Evolutionary conservation across 2,329 filamentous ascomycete species (phyloP).

Genomic region (Fusarium mangiferae): DNA sequence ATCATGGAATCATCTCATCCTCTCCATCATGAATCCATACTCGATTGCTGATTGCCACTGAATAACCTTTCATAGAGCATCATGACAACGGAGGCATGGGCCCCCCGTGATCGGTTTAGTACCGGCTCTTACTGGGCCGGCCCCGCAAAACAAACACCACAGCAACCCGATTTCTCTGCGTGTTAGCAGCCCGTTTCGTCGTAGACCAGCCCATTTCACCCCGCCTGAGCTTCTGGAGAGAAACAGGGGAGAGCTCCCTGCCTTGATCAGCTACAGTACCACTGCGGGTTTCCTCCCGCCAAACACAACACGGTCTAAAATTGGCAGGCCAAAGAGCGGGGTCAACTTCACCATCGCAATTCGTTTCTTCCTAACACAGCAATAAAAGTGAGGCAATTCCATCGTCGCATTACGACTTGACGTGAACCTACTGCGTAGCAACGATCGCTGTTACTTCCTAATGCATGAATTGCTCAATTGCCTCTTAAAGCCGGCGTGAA

Average conservation of each 20-base stretch:
- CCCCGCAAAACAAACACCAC: slow-evolving; percentile 26
- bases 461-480: not conserved
- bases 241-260: not conserved
- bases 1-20: not conserved
- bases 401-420: not conserved
- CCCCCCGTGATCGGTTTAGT: slow-evolving; percentile 25
- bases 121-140: not conserved
- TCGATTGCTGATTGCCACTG: not conserved
- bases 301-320: not conserved
- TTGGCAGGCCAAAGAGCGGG: slow-evolving; percentile 25
- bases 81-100: not conserved
- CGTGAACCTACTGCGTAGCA: not conserved
- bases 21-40: not conserved
- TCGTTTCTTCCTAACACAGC: not conserved
- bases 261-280: not conserved
- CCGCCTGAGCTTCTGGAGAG: slow-evolving; percentile 1
- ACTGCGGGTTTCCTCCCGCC: slow-evolving; percentile 7
- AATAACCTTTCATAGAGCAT: slow-evolving; percentile 1
- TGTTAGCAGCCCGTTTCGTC: slow-evolving; percentile 22
- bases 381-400: slow-evolving; percentile 6
- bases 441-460: not conserved
- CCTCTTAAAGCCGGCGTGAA: not conserved
- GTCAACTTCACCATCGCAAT: slow-evolving; percentile 12
- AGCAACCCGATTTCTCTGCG: slow-evolving; percentile 22
- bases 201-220: slow-evolving; percentile 2